A percentile compares a stretch with the other conserved stretches of the same genome.
Conservation (phyloP, 768 basidiomycete species). For the Coprinellus aureogranulatus region DNA sequence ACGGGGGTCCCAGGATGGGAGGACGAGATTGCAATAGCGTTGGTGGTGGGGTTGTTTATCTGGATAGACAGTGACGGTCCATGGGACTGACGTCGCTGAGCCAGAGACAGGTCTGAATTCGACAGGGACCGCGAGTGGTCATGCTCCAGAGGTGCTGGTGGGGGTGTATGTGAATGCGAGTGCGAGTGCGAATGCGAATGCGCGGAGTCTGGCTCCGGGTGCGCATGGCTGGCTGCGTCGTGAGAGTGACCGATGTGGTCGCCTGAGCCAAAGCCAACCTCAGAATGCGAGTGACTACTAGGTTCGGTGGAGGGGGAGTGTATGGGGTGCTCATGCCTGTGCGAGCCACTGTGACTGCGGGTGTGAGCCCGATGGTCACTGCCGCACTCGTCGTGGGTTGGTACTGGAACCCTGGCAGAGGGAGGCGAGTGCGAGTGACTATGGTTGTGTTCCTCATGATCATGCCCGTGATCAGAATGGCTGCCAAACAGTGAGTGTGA, state of each 20-base stretch:
- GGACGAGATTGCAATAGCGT: slow-evolving; percentile 19
- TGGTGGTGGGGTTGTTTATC: slow-evolving; percentile 25
- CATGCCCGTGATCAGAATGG: neutral
- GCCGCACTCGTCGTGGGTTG: too few species aligned
- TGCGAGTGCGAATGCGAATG: slow-evolving; percentile 25
- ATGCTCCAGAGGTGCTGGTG: slow-evolving; percentile 1
- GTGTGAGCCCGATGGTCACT: slow-evolving; percentile 18
- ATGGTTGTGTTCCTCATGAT: slow-evolving; percentile 18
- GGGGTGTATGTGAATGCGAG: slow-evolving; percentile 18
- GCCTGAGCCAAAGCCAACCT: neutral
- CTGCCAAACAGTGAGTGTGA: slow-evolving; percentile 16
- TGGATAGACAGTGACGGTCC: slow-evolving; percentile 12
- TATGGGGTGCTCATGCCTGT: slow-evolving; percentile 22
- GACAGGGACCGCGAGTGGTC: slow-evolving; percentile 9
- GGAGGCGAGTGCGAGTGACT: slow-evolving; percentile 25
- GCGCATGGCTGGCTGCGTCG: slow-evolving; percentile 10
- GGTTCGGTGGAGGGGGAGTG: slow-evolving; percentile 25
- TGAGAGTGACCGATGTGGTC: slow-evolving; percentile 8
- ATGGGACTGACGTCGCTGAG: slow-evolving; percentile 5
- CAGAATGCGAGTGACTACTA: slow-evolving; percentile 20
- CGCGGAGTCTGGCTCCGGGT: slow-evolving; percentile 21
- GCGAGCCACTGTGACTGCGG: slow-evolving; percentile 21
- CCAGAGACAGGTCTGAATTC: neutral
- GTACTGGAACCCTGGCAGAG: too few species aligned
- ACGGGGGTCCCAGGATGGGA: slow-evolving; percentile 17